Percentiles rank a stretch among this genome's conserved stretches.
phyloP scores from a whole-genome alignment of 805 yeast genomes.

The Yarrowia divulgata region DNA sequence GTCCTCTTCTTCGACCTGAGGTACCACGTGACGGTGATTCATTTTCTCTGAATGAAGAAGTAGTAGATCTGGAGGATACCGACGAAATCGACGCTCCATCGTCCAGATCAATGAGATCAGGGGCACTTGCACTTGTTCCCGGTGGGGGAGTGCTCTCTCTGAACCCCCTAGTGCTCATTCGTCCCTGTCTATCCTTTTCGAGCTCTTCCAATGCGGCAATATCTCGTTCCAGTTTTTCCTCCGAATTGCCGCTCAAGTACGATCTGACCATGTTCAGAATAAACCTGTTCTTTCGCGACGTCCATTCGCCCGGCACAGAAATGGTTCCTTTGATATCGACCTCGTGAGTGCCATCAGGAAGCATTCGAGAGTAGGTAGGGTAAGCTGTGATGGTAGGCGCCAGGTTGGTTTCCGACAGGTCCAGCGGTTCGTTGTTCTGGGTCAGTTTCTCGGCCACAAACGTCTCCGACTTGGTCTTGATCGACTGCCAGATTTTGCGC shows the following conservation, averaged over 20 bases:
- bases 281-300: slow-evolving; percentile 73
- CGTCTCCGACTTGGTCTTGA: slow-evolving; percentile 41
- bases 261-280: slow-evolving; percentile 74
- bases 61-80: neutral
- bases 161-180: slow-evolving; percentile 12
- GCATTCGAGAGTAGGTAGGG: slow-evolving; percentile 60
- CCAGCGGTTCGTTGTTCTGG: slow-evolving; percentile 45
- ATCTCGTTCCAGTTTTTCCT: slow-evolving; percentile 14
- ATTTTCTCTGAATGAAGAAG: neutral
- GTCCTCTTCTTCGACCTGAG: neutral
- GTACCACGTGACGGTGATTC: neutral
- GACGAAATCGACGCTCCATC: neutral
- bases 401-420: slow-evolving; percentile 10
- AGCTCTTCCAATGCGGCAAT: slow-evolving; percentile 18
- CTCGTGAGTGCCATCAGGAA: slow-evolving; percentile 53
- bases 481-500: slow-evolving; percentile 31
- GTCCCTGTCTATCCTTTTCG: slow-evolving; percentile 1
- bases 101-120: slow-evolving; percentile 22
- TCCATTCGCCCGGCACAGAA: slow-evolving; percentile 65
- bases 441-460: slow-evolving; percentile 63
- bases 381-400: slow-evolving; percentile 47
- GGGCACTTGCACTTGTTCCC: neutral
- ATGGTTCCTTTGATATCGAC: slow-evolving; percentile 78
- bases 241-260: slow-evolving; percentile 36
- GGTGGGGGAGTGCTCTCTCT: slow-evolving; percentile 1